Evolutionary conservation across 2,329 filamentous ascomycete species (phyloP), one percentile per base, ranked within the genome.

Genomic region (Exophiala sp.): DNA sequence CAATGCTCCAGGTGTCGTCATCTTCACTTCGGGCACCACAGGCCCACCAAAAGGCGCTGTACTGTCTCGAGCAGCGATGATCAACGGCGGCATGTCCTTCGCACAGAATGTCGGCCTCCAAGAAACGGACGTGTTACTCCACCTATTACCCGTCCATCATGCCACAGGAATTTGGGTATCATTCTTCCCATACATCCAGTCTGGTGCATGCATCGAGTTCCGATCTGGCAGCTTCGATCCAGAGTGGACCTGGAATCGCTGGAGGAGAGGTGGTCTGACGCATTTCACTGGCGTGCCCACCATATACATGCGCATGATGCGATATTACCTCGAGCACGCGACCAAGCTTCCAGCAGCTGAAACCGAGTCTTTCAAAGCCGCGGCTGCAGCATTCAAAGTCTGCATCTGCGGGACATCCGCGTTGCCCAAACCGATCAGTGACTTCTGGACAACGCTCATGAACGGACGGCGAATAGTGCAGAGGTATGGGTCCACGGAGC

Each of bases 401-500:
- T 63, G 60, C 41, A 35, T 65, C 14, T 65, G 68, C 16, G 68
- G 68, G 1, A 79, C 77, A 0, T 76, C 73, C 2, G 77, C 77
- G 1, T 58, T 80, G 35, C 77, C 76, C 2, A 71, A 72, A 48
- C 75, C 76, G 1, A 72, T 80, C 36, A 73, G 73, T n/a, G 71
- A 78, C 36, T 79, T 78, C 59, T 80, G 78, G 77, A 69, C 69
- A 2, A 62, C 65, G 4, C 65, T 78, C 3, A 66, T 76, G 62
- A 49, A 60, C 21, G 71, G 72, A 33, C 70, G 69, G 47, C 65
- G 58, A n/a, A 75, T 76, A 41, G 55, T 73, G 35, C 74, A 73
- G 48, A 62, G 74, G 24, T 76, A 76, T 52, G 74, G 74, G 0
- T 71, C 72, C 1, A 75, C 73, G 0, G 74, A 76, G 50, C 71